phyloP scores from a whole-genome alignment of 371 early-diverging fungal species.

The Racocetra persica region DNA sequence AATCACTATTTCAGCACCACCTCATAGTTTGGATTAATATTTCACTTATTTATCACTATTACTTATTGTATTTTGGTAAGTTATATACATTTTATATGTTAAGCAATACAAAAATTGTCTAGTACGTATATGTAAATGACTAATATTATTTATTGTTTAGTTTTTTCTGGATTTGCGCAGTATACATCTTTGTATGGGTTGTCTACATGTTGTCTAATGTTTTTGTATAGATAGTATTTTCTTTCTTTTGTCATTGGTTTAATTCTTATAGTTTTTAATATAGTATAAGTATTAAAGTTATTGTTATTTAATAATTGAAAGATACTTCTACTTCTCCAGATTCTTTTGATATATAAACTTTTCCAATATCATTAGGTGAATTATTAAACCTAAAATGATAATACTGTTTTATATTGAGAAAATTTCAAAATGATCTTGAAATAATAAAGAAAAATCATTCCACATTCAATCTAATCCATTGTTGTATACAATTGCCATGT shows the following conservation, averaged over 20 bases:
- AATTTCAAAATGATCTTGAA: not conserved
- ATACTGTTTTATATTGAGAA: not conserved
- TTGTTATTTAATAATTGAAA: not conserved
- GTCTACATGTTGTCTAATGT: not conserved
- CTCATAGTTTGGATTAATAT: no score
- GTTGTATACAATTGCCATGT: constrained; percentile 3
- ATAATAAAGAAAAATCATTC: not conserved
- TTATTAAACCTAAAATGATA: constrained; percentile 8
- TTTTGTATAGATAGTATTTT: constrained; percentile 19
- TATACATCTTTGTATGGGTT: constrained; percentile 14
- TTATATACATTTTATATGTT: no score
- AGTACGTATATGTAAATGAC: no score
- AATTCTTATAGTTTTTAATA: not conserved
- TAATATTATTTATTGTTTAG: no score
- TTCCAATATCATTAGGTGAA: not conserved
- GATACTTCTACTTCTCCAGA: not conserved
- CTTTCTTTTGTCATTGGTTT: not conserved
- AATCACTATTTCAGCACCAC: no score
- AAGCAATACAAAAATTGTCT: no score
- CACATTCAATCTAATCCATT: not conserved
- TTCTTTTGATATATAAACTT: constrained; percentile 15
- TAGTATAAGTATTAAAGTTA: constrained; percentile 3
- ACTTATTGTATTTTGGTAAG: no score
- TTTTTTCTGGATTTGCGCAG: constrained; percentile 7
- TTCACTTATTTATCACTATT: no score